phyloP scores from a whole-genome alignment of 1,139 yeast species.

The Magnusiomyces paraingens region DNA sequence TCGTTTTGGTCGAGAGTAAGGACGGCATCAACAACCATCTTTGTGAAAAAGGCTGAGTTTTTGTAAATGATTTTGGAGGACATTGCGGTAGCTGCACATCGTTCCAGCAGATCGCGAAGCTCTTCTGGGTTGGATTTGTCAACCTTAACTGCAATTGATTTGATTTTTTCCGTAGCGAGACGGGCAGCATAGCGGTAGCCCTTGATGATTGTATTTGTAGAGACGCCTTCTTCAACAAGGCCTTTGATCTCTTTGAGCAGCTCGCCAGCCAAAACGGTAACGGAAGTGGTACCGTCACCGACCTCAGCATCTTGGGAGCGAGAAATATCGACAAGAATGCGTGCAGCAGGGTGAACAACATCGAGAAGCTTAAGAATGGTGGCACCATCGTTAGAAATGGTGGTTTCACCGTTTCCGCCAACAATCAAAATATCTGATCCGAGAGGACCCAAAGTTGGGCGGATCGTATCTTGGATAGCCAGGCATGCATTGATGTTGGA shows the following conservation, averaged over 20 bases:
- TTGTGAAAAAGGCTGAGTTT: slow-evolving; percentile 82
- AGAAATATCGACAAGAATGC: slow-evolving; percentile 88
- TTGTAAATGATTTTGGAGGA: slow-evolving; percentile 85
- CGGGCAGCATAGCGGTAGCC: slow-evolving; percentile 82
- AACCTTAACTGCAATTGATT: slow-evolving; percentile 64
- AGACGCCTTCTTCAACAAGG: slow-evolving; percentile 92
- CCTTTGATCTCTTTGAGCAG: slow-evolving; percentile 81
- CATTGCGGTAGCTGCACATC: slow-evolving; percentile 97
- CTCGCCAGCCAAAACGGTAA: slow-evolving; percentile 91
- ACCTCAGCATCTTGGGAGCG: slow-evolving; percentile 98
- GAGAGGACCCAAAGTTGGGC: slow-evolving; percentile 93
- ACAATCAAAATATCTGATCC: slow-evolving; percentile 94
- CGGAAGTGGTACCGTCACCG: slow-evolving; percentile 98
- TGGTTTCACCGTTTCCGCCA: slow-evolving; percentile 73
- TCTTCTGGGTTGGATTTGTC: slow-evolving; percentile 35
- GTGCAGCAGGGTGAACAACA: slow-evolving; percentile 98
- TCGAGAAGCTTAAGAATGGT: slow-evolving; percentile 87
- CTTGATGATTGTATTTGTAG: slow-evolving; percentile 79
- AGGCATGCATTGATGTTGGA: slow-evolving; percentile 94
- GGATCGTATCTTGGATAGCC: slow-evolving; percentile 92
- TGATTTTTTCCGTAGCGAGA: slow-evolving; percentile 65
- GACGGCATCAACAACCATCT: slow-evolving; percentile 96
- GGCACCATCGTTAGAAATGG: slow-evolving; percentile 97
- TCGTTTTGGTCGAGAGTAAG: slow-evolving; percentile 76
- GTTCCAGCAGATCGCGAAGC: slow-evolving; percentile 70